Percentiles rank a stretch among this genome's conserved stretches.
Conservation (phyloP, 1,139 yeast species). For the Groenewaldozyma auringiensis region DNA sequence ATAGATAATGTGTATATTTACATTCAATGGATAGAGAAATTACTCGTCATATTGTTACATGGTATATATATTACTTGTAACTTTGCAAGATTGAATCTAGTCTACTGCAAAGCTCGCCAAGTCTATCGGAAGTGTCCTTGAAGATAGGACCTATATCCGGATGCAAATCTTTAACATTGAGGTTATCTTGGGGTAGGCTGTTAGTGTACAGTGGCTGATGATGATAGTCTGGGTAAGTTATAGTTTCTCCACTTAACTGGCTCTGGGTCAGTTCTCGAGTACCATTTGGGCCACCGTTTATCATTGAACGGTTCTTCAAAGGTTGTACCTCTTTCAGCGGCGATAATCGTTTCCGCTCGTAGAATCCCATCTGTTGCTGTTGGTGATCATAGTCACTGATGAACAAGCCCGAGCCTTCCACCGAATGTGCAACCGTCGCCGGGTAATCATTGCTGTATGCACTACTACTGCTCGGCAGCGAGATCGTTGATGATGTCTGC, state of each 20-base stretch:
- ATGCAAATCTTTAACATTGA: slow-evolving; percentile 15
- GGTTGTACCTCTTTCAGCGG: neutral
- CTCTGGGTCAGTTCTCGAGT: neutral
- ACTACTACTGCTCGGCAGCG: slow-evolving; percentile 1
- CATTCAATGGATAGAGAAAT: too few relatives aligned
- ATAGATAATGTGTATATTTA: too few relatives aligned
- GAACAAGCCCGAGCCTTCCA: neutral
- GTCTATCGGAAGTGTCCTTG: slow-evolving; percentile 24
- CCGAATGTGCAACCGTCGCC: neutral
- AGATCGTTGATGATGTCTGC: neutral
- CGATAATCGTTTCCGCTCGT: neutral
- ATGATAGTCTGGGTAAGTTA: neutral
- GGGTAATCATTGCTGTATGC: neutral
- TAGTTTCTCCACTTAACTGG: neutral
- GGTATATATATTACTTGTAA: slow-evolving; percentile 9
- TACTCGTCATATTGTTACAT: neutral
- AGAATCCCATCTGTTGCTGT: neutral
- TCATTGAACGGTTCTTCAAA: neutral
- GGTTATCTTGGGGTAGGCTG: neutral
- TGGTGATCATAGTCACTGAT: neutral
- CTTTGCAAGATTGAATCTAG: slow-evolving; percentile 22
- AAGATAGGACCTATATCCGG: slow-evolving; percentile 28
- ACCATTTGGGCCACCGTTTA: neutral
- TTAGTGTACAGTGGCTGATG: neutral
- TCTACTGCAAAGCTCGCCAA: slow-evolving; percentile 23